These are phyloP conservation scores for Citrullus amarus DNA, from an alignment of 306 rosid species.

Conservation along the genomic window DNA sequence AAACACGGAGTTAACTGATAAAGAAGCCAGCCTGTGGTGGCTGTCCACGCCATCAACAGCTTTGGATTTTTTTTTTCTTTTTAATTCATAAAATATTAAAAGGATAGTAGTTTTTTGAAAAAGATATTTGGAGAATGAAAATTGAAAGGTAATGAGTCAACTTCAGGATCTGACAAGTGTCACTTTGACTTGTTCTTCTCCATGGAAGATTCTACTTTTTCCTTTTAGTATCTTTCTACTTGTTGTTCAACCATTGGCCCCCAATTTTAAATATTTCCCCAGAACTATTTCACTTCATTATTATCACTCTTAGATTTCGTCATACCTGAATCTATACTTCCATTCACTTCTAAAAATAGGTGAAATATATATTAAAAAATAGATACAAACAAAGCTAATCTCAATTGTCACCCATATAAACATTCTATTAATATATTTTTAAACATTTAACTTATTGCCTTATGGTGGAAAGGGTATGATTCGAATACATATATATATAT, in stretches of 20 bases:
- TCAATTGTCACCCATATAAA: too few species aligned
- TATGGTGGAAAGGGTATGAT: too few species aligned
- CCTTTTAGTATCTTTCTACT: neutral
- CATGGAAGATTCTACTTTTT: neutral
- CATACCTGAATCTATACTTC: too few species aligned
- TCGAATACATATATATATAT: too few species aligned
- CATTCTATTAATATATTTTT: too few species aligned
- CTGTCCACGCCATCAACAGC: neutral
- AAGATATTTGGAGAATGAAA: neutral
- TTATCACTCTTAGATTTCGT: too few species aligned
- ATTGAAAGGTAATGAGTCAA: neutral
- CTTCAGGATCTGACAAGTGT: neutral
- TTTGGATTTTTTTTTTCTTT: neutral
- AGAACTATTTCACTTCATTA: neutral
- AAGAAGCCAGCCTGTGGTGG: slow-evolving; percentile 24
- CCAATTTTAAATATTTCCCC: neutral
- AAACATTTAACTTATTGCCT: too few species aligned
- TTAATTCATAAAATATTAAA: neutral
- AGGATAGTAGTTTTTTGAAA: neutral
- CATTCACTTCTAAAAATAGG: too few species aligned
- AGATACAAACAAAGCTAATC: too few species aligned
- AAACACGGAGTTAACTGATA: slow-evolving; percentile 19
- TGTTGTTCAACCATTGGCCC: neutral
- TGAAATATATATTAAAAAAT: too few species aligned
- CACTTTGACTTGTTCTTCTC: slow-evolving; percentile 1